Evolutionary conservation across 2,329 filamentous ascomycete genomes (phyloP).

Genomic region (Ceratocystis harringtonii): DNA sequence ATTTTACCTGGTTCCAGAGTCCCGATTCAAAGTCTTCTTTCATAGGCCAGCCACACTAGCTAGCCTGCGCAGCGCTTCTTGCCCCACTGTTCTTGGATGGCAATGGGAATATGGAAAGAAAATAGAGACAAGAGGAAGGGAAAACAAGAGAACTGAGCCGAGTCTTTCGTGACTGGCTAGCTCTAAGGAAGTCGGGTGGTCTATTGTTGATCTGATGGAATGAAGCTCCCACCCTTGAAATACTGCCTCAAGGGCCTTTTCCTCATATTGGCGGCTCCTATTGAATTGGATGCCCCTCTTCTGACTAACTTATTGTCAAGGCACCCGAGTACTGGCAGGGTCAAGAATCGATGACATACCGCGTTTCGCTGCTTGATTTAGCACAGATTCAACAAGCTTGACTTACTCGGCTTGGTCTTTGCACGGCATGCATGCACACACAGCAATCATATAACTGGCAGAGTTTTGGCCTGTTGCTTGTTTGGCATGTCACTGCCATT

Average conservation of each 20-base stretch:
- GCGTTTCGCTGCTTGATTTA: not conserved
- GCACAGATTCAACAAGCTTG: not conserved
- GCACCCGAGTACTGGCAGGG: not conserved
- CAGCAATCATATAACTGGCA: not conserved
- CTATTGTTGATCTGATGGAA: constrained; percentile 4
- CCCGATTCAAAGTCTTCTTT: not conserved
- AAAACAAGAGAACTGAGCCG: not conserved
- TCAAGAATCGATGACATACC: constrained; percentile 6
- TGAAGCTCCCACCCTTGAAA: not conserved
- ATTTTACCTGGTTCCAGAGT: not conserved
- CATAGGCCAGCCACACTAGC: not conserved
- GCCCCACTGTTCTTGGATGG: not conserved
- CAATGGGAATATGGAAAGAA: not conserved
- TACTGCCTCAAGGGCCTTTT: not conserved
- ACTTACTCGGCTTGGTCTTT: not conserved
- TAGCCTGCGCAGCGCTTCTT: not conserved
- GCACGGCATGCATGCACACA: not conserved
- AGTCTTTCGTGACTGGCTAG: not conserved
- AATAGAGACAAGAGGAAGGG: constrained; percentile 3
- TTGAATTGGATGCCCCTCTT: not conserved
- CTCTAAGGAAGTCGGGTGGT: not conserved
- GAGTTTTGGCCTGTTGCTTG: not conserved
- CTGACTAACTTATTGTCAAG: not conserved
- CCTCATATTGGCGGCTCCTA: constrained; percentile 3
- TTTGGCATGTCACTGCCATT: not conserved